Evolutionary conservation across 495 filamentous ascomycete genomes (phyloP), one percentile per base, ranked within the genome.

Genomic region (Penicillium pulvis): DNA sequence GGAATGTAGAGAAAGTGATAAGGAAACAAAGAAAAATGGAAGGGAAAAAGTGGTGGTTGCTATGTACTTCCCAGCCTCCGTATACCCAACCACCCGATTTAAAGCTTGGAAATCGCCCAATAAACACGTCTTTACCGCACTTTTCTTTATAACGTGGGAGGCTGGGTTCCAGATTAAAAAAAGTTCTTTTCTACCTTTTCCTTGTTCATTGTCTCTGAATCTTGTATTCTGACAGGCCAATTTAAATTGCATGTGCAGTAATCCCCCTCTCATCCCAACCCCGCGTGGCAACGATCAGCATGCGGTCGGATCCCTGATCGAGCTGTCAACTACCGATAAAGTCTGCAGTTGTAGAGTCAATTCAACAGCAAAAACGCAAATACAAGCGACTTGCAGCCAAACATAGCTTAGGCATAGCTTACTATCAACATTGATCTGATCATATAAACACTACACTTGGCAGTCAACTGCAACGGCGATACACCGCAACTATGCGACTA

Each of bases 51-150:
- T 30, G 30, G 41, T 62, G 53, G 59, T 56, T 39, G 52, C 49
- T 58, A 44, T 56, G 24, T 49, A 51, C 26, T 55, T 65, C 72
- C 72, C 67, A 72, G 71, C 75, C 75, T 72, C 76, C 71, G 55
- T 57, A 67, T 66, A 69, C 72, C 75, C 76, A 79, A 76, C 76
- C 76, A 76, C 76, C 76, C 68, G 56, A 75, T 73, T 79, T 79
- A 67, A 23, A 53, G 55, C 39, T 23, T 41, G 14, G 14, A 45
- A 46, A 36, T 12, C 33, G 33, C 33, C 33, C 33, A 41, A 16
- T 41, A 16, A 41, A 3, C 16, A 41, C 39, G 39, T 41, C 39
- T 17, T 41, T 41, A 41, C 39, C 39, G 39, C 39, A 41, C 14
- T 12, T n/a, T 41, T 16, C 14, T 41, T 41, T 41, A 2, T 17